Percentiles rank a stretch among this genome's conserved stretches.
Evolutionary conservation across 306 rosid genomes (phyloP).

Genomic region (Begonia peltatifolia): DNA sequence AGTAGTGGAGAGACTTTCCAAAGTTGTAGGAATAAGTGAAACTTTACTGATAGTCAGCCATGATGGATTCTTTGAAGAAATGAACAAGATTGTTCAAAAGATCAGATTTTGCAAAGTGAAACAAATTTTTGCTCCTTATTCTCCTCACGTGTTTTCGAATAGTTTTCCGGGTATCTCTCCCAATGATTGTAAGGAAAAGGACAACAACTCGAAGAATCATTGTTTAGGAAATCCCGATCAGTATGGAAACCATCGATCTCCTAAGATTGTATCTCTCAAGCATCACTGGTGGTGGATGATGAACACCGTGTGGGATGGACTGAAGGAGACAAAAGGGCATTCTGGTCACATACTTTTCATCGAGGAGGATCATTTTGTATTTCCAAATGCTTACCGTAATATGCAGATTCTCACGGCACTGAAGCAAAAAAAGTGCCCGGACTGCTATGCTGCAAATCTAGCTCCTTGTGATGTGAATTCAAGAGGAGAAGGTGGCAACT

Average conservation of each 20-base stretch:
- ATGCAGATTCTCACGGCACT: conserved; percentile 44
- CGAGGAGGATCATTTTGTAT: neutral
- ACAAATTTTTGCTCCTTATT: conserved; percentile 81
- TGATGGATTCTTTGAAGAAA: conserved; percentile 75
- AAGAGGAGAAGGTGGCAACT: conserved; percentile 62
- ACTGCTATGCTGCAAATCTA: conserved; percentile 82
- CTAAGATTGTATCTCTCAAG: conserved; percentile 80
- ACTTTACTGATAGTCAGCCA: conserved; percentile 84
- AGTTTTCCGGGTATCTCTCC: conserved; percentile 73
- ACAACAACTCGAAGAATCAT: conserved; percentile 16
- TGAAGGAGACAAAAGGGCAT: conserved; percentile 49
- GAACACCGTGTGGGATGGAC: conserved; percentile 90
- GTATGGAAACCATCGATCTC: conserved; percentile 74
- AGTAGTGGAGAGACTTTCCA: conserved; percentile 63
- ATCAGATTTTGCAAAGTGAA: conserved; percentile 80
- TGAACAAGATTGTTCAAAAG: conserved; percentile 55
- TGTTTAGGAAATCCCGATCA: conserved; percentile 80
- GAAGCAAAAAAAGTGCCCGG: conserved; percentile 66
- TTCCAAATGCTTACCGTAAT: neutral
- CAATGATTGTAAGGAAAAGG: conserved; percentile 58
- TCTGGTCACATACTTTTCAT: conserved; percentile 73
- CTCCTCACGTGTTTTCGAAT: conserved; percentile 61
- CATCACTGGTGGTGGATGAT: conserved; percentile 99
- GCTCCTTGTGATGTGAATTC: conserved; percentile 96
- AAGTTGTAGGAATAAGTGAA: conserved; percentile 70